A percentile compares a stretch with the other conserved stretches of the same genome.
Evolutionary conservation across 2,329 filamentous ascomycete species (phyloP).

Genomic region (Fusarium duplospermum): DNA sequence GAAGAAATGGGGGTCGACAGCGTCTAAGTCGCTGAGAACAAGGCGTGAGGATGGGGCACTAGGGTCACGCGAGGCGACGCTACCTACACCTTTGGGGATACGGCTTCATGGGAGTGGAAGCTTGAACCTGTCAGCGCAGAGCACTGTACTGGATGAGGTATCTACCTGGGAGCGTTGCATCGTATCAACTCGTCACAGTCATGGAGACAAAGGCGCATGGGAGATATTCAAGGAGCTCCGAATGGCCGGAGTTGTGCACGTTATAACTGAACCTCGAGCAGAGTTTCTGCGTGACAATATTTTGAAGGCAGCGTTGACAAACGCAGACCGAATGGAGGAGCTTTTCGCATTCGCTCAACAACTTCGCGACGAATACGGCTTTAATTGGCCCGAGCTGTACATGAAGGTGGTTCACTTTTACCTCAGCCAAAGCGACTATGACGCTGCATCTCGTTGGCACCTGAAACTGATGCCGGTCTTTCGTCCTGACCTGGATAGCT

Average conservation of each 20-base stretch:
- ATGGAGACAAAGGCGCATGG: constrained; percentile 45
- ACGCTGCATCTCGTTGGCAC: constrained; percentile 61
- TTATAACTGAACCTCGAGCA: constrained; percentile 40
- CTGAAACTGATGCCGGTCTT: constrained; percentile 57
- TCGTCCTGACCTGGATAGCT: constrained; percentile 54
- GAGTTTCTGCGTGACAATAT: constrained; percentile 46
- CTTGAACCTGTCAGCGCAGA: neutral
- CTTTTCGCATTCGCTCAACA: constrained; percentile 44
- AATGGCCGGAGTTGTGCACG: constrained; percentile 18
- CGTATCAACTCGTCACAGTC: constrained; percentile 27
- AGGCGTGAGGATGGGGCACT: constrained; percentile 25
- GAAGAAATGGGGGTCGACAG: constrained; percentile 11
- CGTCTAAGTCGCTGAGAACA: neutral
- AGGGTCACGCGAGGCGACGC: constrained; percentile 25
- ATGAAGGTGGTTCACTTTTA: constrained; percentile 58
- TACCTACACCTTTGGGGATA: constrained; percentile 20
- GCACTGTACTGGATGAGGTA: constrained; percentile 16
- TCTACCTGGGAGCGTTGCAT: constrained; percentile 37
- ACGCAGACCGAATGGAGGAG: constrained; percentile 40
- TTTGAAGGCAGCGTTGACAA: constrained; percentile 44
- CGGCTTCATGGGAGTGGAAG: neutral
- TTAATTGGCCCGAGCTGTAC: constrained; percentile 64
- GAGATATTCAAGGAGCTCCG: constrained; percentile 41
- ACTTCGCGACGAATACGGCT: constrained; percentile 53
- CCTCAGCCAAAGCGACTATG: constrained; percentile 53